Percentiles rank a stretch among this genome's conserved stretches.
These are phyloP conservation scores for Aspergillus sp. DNA, from an alignment of 2,329 filamentous ascomycete species.

Conservation along the genomic window DNA sequence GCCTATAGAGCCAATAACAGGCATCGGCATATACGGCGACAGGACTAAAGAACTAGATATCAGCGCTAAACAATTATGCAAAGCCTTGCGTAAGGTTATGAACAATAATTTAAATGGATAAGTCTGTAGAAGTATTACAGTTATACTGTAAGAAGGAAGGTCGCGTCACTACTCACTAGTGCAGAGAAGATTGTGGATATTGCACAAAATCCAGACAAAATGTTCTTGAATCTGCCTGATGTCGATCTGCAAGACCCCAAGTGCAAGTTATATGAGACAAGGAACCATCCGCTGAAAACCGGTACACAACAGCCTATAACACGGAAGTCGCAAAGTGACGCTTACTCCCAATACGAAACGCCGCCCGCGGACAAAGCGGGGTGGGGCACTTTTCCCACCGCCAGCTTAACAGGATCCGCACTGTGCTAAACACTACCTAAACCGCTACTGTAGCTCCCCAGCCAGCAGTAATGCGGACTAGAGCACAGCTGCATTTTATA, in stretches of 20 bases:
- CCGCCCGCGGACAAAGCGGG: too few species aligned
- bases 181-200: conserved; percentile 22
- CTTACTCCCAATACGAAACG: too few species aligned
- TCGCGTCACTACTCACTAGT: conserved; percentile 13
- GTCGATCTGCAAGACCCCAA: conserved; percentile 7
- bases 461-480: too few species aligned
- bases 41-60: conserved; percentile 31
- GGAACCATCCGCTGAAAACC: too few species aligned
- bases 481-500: too few species aligned
- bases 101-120: conserved; percentile 18
- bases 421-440: too few species aligned
- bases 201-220: conserved; percentile 15
- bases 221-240: conserved; percentile 16
- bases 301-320: too few species aligned
- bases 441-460: too few species aligned
- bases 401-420: too few species aligned
- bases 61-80: conserved; percentile 24
- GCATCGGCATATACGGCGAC: conserved; percentile 41
- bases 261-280: conserved; percentile 12
- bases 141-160: conserved; percentile 21
- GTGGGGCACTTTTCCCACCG: too few species aligned
- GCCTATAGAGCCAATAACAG: too few species aligned
- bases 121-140: conserved; percentile 13
- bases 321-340: too few species aligned
- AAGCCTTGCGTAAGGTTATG: conserved; percentile 24